Percentiles rank a stretch among this genome's conserved stretches.
Conservation (phyloP, 2,329 filamentous ascomycete species). For the Nothopassalora personata region DNA sequence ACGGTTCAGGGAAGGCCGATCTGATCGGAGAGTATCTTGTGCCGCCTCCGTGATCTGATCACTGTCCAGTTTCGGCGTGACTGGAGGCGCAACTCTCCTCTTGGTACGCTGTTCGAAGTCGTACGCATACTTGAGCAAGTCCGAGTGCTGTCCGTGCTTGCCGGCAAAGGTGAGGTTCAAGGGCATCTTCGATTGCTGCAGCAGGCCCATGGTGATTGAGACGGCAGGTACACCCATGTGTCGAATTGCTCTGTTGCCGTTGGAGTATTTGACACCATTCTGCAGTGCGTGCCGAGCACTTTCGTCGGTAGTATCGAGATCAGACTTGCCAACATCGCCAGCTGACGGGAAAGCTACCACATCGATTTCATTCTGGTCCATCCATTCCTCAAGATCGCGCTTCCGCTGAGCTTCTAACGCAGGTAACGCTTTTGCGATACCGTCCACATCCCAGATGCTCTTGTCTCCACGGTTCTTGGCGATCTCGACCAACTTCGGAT, state of each 20-base stretch:
- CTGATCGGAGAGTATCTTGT: neutral
- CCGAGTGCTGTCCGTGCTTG: conserved; percentile 44
- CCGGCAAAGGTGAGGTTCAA: conserved; percentile 51
- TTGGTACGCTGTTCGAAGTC: conserved; percentile 26
- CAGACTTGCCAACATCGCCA: conserved; percentile 47
- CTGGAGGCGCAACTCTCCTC: conserved; percentile 21
- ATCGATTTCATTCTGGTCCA: conserved; percentile 41
- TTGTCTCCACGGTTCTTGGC: conserved; percentile 23
- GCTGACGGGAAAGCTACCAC: conserved; percentile 47
- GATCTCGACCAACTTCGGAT: conserved; percentile 31
- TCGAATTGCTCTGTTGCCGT: conserved; percentile 50
- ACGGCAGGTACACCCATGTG: conserved; percentile 53
- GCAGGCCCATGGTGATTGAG: conserved; percentile 50
- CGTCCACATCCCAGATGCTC: conserved; percentile 40
- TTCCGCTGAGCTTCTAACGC: conserved; percentile 48
- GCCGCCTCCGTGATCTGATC: conserved; percentile 12
- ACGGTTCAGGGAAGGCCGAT: neutral
- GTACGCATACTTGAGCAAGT: conserved; percentile 27
- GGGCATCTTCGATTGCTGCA: conserved; percentile 46
- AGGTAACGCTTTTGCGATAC: conserved; percentile 40
- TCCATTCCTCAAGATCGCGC: conserved; percentile 48
- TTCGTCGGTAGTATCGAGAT: conserved; percentile 40
- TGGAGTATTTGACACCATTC: conserved; percentile 51
- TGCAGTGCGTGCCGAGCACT: conserved; percentile 37
- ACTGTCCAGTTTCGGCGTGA: conserved; percentile 22